Conservation (phyloP, 192 early-diverging fungal species). For the Phycomyces blakesleeanus region DNA sequence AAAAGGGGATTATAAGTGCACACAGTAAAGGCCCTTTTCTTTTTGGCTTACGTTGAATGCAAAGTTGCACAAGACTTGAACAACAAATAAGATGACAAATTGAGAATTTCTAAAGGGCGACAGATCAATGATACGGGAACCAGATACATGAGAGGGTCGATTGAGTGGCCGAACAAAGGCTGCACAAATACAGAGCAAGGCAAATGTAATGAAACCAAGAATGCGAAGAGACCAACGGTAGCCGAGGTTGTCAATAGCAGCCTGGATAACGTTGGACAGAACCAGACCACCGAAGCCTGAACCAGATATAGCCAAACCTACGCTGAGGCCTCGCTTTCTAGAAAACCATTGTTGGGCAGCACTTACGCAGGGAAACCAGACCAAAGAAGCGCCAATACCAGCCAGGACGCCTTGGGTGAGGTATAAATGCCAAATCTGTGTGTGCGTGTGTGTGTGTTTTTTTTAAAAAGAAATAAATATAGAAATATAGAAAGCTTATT, state of each 20-base stretch:
- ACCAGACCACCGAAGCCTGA: conserved; percentile 60
- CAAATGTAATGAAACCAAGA: conserved; percentile 28
- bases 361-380: conserved; percentile 27
- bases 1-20: no score
- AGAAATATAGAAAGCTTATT: not conserved
- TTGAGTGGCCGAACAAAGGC: conserved; percentile 11
- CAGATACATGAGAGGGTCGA: conserved; percentile 6
- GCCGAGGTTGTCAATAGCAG: conserved; percentile 8
- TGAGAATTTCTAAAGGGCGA: conserved; percentile 13
- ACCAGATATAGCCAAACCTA: conserved; percentile 71
- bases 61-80: conserved; percentile 18
- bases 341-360: conserved; percentile 61
- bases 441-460: not conserved
- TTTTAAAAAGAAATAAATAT: not conserved
- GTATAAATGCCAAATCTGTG: conserved; percentile 39
- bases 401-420: conserved; percentile 43
- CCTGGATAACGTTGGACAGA: conserved; percentile 10
- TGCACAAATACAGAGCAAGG: not conserved
- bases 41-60: conserved; percentile 23
- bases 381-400: conserved; percentile 32
- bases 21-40: no score
- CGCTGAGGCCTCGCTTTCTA: conserved; percentile 58
- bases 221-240: conserved; percentile 26
- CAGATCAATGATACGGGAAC: conserved; percentile 11
- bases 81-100: conserved; percentile 18